phyloP scores from a whole-genome alignment of 495 filamentous ascomycete genomes.

The Pseudomonodictys pantanalensis region DNA sequence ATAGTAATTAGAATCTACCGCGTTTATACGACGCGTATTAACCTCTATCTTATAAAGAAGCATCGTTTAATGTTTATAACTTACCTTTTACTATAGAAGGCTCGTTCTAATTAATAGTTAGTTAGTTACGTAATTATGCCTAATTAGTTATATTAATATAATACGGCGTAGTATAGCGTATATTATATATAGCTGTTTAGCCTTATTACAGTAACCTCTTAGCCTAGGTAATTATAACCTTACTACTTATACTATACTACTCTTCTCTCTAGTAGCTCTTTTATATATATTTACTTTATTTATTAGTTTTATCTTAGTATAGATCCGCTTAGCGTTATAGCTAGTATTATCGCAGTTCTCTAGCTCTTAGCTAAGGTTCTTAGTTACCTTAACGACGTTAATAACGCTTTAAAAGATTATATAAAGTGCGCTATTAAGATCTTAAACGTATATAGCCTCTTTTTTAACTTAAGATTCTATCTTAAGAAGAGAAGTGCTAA shows the following conservation, averaged over 20 bases:
- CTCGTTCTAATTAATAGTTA: too few species aligned
- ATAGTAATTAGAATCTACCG: neutral
- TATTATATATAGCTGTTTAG: constrained; percentile 5
- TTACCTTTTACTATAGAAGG: too few species aligned
- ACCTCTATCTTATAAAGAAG: neutral
- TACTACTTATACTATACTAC: neutral
- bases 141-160: constrained; percentile 3
- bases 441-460: constrained; percentile 28
- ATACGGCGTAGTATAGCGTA: constrained; percentile 1
- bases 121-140: neutral
- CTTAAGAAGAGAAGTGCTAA: neutral
- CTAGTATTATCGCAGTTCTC: constrained; percentile 31
- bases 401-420: constrained; percentile 35
- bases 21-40: neutral
- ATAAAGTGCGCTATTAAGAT: constrained; percentile 23
- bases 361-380: constrained; percentile 31
- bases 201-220: constrained; percentile 5
- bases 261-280: neutral
- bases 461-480: constrained; percentile 26
- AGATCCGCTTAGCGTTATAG: constrained; percentile 33
- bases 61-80: too few species aligned
- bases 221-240: neutral
- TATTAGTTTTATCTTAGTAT: neutral
- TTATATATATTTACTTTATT: neutral
- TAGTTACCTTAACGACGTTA: constrained; percentile 37